Evolutionary conservation across 352 stramenopile species (phyloP), one percentile per base, ranked within the genome.

Genomic region (Blastocystis sp.): DNA sequence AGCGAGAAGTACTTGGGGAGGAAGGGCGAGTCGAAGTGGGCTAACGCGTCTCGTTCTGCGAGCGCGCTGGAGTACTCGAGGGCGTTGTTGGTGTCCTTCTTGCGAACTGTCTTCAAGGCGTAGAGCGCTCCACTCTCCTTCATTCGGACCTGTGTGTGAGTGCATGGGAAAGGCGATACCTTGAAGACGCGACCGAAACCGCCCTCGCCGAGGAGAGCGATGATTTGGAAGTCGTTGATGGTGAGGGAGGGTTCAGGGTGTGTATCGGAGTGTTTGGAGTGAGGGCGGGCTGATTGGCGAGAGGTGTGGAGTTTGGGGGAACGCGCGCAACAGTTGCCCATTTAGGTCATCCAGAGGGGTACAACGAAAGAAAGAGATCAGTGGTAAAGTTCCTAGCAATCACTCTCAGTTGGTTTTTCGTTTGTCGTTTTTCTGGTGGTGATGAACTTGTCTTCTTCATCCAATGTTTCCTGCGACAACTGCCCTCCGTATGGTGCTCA

Each of bases 1-100:
- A 67, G 10, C 9, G 50, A 69, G 41, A 1, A 3, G 16, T 51
- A 85, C 74, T 51, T 69, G 0, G 74, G 3, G 10, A 85, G 31
- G 92, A 98, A 98, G 55, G 96, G 96, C 92, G 98, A 96, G 90
- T 95, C 96, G 26, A 97, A 93, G n/a, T 95, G 92, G 60, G 94
- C 95, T 9, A 99, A 92, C 62, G 98, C 94, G 81, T 95, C 94
- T 61, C 96, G 94, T 93, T 99, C 97, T 4, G 95, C 98, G 91
- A 97, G 95, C 2, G 69, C 12, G 19, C 19, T 69, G 24, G 33
- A 31, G 60, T 67, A 85, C 19, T 85, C 12, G 2, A 59, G 37
- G n/a, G n/a, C 33, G 90, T 96, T 96, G 55, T 98, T 92, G 31
- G 96, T 95, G 88, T 95, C 94, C 55, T 94, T 93, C 91, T 97